phyloP scores from a whole-genome alignment of 768 basidiomycete species.

The Phlebiopsis flavidoalba region DNA sequence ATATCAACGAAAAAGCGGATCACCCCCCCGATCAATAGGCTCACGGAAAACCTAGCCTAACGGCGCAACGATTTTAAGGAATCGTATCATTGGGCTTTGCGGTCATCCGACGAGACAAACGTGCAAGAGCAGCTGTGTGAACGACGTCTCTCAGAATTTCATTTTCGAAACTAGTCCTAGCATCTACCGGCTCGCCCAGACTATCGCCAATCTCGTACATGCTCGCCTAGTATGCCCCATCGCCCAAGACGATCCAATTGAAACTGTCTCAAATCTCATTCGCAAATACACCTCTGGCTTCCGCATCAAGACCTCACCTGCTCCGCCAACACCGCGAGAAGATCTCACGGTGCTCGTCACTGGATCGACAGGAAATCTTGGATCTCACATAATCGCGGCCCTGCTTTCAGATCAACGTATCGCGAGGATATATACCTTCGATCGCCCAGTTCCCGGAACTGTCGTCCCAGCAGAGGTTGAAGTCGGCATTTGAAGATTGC shows the following conservation, averaged over 20 bases:
- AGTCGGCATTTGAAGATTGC: slow-evolving; percentile 1
- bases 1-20: not conserved
- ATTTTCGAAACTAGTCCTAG: slow-evolving; percentile 10
- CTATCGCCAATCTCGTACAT: not conserved
- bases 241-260: not conserved
- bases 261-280: not conserved
- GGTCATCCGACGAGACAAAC: not conserved
- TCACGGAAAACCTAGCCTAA: slow-evolving; percentile 1
- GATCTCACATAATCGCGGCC: slow-evolving; percentile 8
- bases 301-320: not conserved
- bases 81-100: slow-evolving; percentile 13
- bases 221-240: not conserved
- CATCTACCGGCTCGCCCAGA: slow-evolving; percentile 3
- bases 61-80: slow-evolving; percentile 12
- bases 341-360: slow-evolving; percentile 3
- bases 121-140: slow-evolving; percentile 1
- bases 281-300: slow-evolving; percentile 2
- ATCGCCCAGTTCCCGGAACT: not conserved
- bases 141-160: slow-evolving; percentile 5
- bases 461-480: not conserved
- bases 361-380: slow-evolving; percentile 9
- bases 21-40: no score
- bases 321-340: not conserved
- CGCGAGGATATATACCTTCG: slow-evolving; percentile 1
- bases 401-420: not conserved